Evolutionary conservation across 1,284 basidiomycete species (phyloP).

Genomic region (Irpex sp.): DNA sequence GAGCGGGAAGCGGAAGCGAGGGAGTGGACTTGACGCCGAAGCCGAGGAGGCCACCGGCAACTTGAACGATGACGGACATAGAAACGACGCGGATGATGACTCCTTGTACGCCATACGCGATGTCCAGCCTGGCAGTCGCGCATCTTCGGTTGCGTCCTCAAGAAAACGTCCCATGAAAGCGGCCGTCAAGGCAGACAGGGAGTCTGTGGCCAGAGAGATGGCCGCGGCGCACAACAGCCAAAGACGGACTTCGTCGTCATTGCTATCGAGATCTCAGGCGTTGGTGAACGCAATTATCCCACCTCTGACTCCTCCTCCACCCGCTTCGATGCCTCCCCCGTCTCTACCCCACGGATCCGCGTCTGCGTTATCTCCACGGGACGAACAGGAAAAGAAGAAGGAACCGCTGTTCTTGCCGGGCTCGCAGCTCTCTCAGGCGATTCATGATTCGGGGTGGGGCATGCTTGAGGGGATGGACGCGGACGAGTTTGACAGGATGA

Average conservation of each 20-base stretch:
- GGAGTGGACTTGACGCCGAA: not conserved
- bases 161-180: constrained; percentile 53
- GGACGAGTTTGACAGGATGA: constrained; percentile 58
- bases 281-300: constrained; percentile 6
- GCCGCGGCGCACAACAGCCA: constrained; percentile 24
- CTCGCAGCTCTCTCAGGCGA: constrained; percentile 55
- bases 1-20: not conserved
- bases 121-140: not conserved
- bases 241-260: not conserved
- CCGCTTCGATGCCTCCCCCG: constrained; percentile 5
- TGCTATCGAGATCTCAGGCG: not conserved
- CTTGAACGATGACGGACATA: not conserved
- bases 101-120: not conserved
- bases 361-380: not conserved
- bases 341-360: constrained; percentile 5
- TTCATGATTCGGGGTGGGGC: constrained; percentile 57
- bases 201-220: constrained; percentile 25
- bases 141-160: constrained; percentile 1
- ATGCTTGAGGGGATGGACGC: constrained; percentile 55
- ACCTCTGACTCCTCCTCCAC: constrained; percentile 8
- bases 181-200: constrained; percentile 44
- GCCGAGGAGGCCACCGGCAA: not conserved
- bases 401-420: constrained; percentile 64
- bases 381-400: constrained; percentile 13
- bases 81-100: not conserved